Evolutionary conservation across 2,329 filamentous ascomycete species (phyloP), one percentile per base, ranked within the genome.

Genomic region (Diaporthe amygdali): DNA sequence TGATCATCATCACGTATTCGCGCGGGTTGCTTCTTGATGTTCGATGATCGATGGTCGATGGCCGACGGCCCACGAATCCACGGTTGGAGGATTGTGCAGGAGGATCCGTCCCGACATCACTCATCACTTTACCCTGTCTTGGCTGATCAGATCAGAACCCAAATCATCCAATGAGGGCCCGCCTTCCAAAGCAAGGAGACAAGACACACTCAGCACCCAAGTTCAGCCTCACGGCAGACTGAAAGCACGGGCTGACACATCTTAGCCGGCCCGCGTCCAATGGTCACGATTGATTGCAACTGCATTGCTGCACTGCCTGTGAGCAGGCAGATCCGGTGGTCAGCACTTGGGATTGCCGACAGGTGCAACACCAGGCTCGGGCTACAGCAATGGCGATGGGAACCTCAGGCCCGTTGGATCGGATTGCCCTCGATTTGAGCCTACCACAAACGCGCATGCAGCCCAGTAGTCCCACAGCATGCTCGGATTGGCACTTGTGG

Each of bases 401-500:
- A 30, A 9, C 44, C 59, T 44, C 30, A 20, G 59, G 47, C 59
- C 59, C 59, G 44, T 64, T 49, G 59, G 49, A 64, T 64, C 49
- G 44, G 59, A 64, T 64, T n/a, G n/a, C n/a, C n/a, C n/a, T 64
- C 41, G 20, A 64, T 30, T 44, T 64, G 56, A 61, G 46, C 54
- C 54, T 56, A 56, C 52, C 32, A 22, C 15, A 30, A 39, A 39
- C 54, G 39, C 30, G 37, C 34, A 39, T 61, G 55, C 55, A 44
- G 55, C 55, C 55, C 55, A 41, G 44, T 27, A 22, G 59, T 64
- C 44, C 59, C 59, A 64, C 59, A 64, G 59, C 59, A 64, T 64
- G 44, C 44, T 64, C 59, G 59, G 59, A 64, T 64, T 64, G 59
- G 59, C 59, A 49, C 37, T 30, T 64, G 59, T 64, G 59, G 59